Percentiles rank a stretch among this genome's conserved stretches.
Conservation (phyloP, 2,329 filamentous ascomycete genomes). For the Penicillium sp. region DNA sequence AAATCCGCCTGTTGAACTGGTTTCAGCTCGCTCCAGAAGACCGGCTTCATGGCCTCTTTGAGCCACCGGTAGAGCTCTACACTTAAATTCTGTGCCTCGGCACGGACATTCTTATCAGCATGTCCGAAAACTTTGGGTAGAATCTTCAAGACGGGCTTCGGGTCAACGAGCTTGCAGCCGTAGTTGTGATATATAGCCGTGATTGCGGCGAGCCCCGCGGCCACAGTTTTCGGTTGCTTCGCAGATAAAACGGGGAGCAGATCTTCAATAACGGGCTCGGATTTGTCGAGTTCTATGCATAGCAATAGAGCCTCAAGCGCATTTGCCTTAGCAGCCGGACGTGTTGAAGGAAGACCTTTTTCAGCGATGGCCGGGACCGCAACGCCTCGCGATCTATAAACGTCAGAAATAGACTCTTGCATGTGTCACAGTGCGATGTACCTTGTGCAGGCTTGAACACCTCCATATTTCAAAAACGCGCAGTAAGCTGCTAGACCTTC, state of each 20-base stretch:
- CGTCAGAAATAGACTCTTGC: neutral
- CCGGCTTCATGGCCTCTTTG: constrained; percentile 94
- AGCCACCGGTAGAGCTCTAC: constrained; percentile 97
- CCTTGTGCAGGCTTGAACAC: constrained; percentile 71
- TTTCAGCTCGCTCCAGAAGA: constrained; percentile 95
- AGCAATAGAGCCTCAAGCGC: constrained; percentile 81
- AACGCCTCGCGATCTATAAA: constrained; percentile 62
- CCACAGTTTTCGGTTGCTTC: constrained; percentile 87
- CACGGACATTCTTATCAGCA: constrained; percentile 96
- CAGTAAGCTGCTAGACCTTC: constrained; percentile 85
- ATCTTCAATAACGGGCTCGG: constrained; percentile 84
- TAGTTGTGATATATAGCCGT: constrained; percentile 88
- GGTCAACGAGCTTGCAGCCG: constrained; percentile 89
- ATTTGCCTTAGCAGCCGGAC: constrained; percentile 82
- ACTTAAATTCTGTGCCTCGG: constrained; percentile 84
- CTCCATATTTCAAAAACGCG: constrained; percentile 87
- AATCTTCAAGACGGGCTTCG: constrained; percentile 82
- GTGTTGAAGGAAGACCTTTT: constrained; percentile 83
- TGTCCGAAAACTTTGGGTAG: constrained; percentile 91
- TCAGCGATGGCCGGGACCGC: constrained; percentile 80
- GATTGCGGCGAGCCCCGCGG: constrained; percentile 69
- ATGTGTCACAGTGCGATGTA: constrained; percentile 27
- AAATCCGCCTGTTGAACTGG: constrained; percentile 91
- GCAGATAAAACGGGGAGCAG: constrained; percentile 76
- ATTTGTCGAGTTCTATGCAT: constrained; percentile 82